phyloP scores from a whole-genome alignment of 306 rosid genomes.

The Malus sylvestris region DNA sequence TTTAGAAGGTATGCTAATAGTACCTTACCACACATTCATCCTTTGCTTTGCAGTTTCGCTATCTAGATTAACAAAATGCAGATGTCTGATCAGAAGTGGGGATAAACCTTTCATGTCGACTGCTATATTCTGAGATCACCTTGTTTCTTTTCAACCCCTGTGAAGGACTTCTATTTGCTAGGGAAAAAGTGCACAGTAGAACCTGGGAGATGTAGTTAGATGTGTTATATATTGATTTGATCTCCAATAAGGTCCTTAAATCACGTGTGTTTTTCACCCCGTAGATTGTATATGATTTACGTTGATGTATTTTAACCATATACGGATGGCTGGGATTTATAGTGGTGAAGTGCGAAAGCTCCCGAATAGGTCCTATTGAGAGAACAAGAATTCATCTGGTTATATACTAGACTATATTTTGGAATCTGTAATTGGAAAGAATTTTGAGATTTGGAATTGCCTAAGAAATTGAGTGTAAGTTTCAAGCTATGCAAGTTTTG shows the following conservation, averaged over 20 bases:
- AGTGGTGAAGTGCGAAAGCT: neutral
- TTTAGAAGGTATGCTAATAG: slow-evolving; percentile 31
- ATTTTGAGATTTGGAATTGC: neutral
- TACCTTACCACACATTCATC: slow-evolving; percentile 16
- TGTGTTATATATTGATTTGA: neutral
- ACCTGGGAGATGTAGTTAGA: neutral
- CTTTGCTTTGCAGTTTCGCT: neutral
- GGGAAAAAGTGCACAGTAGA: neutral
- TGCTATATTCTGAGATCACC: neutral
- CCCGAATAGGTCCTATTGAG: neutral
- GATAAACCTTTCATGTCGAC: neutral
- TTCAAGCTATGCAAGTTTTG: neutral
- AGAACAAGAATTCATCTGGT: neutral
- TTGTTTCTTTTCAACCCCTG: neutral
- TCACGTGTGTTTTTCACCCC: neutral
- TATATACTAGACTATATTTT: neutral
- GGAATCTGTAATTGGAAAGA: neutral
- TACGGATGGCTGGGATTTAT: neutral
- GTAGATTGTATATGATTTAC: neutral
- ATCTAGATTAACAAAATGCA: neutral
- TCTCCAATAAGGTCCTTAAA: neutral
- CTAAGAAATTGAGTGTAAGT: neutral
- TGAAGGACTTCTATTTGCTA: neutral
- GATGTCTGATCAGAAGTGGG: neutral
- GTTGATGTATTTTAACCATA: too few relatives aligned